phyloP scores from a whole-genome alignment of 306 rosid genomes.

The Elaeagnus macrophylla region DNA sequence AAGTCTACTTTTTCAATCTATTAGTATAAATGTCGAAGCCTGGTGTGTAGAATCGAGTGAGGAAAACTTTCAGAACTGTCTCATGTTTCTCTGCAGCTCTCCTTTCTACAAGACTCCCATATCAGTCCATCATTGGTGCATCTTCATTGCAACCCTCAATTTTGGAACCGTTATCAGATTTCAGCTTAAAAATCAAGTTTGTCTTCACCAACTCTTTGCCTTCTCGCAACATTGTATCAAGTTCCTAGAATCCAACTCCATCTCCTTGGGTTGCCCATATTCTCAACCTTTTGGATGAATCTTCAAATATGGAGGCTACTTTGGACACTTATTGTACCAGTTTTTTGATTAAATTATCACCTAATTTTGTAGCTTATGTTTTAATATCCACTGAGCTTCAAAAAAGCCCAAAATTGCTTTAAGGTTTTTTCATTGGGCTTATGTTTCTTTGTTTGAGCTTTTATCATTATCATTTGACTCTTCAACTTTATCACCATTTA shows the following conservation, averaged over 20 bases:
- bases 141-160: constrained; percentile 18
- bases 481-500: too few relatives aligned
- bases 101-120: constrained; percentile 10
- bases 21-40: too few relatives aligned
- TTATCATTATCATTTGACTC: constrained; percentile 20
- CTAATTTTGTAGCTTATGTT: constrained; percentile 52
- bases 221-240: constrained; percentile 55
- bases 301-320: constrained; percentile 60
- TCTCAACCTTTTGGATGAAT: constrained; percentile 47
- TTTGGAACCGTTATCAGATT: constrained; percentile 8
- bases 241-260: constrained; percentile 30
- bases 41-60: constrained; percentile 13
- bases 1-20: too few relatives aligned
- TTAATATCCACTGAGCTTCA: constrained; percentile 36
- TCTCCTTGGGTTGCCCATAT: constrained; percentile 75
- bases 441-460: constrained; percentile 52
- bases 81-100: constrained; percentile 7
- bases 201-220: constrained; percentile 39
- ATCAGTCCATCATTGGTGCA: constrained; percentile 18
- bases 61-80: constrained; percentile 25
- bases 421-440: constrained; percentile 72
- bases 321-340: constrained; percentile 41
- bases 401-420: constrained; percentile 29
- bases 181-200: too few relatives aligned
- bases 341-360: constrained; percentile 57